Evolutionary conservation across 148 eudicot species (phyloP), one percentile per base, ranked within the genome.

Genomic region (Diospyros lotus): DNA sequence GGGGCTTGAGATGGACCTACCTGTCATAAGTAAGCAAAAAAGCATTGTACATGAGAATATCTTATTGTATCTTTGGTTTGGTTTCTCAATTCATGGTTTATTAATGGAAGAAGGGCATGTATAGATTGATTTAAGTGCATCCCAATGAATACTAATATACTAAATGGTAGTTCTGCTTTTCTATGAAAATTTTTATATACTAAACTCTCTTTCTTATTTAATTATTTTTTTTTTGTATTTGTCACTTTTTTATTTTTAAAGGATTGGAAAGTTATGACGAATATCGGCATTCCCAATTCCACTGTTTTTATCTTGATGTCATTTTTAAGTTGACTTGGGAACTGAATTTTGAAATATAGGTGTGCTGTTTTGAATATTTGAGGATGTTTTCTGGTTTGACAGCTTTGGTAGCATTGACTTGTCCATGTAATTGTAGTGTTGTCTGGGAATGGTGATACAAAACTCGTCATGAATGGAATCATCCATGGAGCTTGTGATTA

Each of bases 401-500:
- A 10, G 1, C 17, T 56, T 56, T 56, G 38, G 15, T 46, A 12
- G 71, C 17, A 65, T 55, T 40, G 4, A 4, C 41, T 72, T 65
- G 18, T 56, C 58, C 2, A 58, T 67, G 18, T 67, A 55, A 50
- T 60, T 80, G 38, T 77, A 87, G 91, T 87, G 91, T 56, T 87
- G 81, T 87, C 91, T 5, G 90, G 87, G 9, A 79, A 89, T 77
- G 93, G 82, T 9, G 93, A 89, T 69, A 75, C 87, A 40, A 83
- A 82, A 83, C 86, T 89, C 73, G 90, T 89, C 12, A 87, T 89
- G 93, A 87, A 89, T 71, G 93, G 93, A 18, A 83, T 89, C 41
- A 83, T 83, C 2, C 93, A 89, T 75, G 93, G 93, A 58, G 93
- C 93, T 71, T 85, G 88, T 60, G 93, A 89, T 77, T 89, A 89